phyloP scores from a whole-genome alignment of 2,329 filamentous ascomycete genomes.

The Coleophoma cylindrospora region DNA sequence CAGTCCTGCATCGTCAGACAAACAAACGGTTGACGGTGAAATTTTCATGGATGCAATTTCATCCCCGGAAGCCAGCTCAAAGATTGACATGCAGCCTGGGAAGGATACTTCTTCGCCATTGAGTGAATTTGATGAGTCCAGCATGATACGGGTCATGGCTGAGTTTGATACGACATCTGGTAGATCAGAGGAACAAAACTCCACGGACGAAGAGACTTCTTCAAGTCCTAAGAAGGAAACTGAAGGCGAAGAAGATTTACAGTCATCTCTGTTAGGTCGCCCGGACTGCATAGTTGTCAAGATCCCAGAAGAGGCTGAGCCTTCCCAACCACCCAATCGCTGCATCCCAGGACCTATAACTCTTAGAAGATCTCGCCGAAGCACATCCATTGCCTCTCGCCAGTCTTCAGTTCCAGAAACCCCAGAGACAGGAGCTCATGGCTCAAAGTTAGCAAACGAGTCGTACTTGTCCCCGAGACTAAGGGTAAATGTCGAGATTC shows the following conservation, averaged over 20 bases:
- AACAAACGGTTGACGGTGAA: conserved; percentile 10
- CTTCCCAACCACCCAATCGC: background rate
- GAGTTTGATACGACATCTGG: conserved; percentile 9
- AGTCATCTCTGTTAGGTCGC: background rate
- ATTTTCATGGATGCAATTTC: conserved; percentile 21
- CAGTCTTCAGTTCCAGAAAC: background rate
- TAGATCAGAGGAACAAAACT: too few relatives aligned
- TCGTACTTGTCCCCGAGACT: background rate
- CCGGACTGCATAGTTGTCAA: background rate
- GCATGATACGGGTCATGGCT: conserved; percentile 18
- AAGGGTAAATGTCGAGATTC: background rate
- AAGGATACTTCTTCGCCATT: conserved; percentile 12
- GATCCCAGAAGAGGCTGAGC: background rate
- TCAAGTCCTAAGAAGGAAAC: background rate
- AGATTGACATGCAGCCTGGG: background rate
- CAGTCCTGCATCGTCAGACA: conserved; percentile 32
- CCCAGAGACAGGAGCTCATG: background rate
- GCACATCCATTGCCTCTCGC: background rate
- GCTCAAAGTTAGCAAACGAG: background rate
- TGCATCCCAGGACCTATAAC: background rate
- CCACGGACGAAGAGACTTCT: background rate
- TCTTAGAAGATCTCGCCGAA: background rate
- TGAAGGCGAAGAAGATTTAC: background rate
- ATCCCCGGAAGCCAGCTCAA: conserved; percentile 10
- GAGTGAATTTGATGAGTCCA: conserved; percentile 22